A percentile compares a stretch with the other conserved stretches of the same genome.
phyloP scores from a whole-genome alignment of 768 basidiomycete genomes.

The Lanmaoa rubissima region DNA sequence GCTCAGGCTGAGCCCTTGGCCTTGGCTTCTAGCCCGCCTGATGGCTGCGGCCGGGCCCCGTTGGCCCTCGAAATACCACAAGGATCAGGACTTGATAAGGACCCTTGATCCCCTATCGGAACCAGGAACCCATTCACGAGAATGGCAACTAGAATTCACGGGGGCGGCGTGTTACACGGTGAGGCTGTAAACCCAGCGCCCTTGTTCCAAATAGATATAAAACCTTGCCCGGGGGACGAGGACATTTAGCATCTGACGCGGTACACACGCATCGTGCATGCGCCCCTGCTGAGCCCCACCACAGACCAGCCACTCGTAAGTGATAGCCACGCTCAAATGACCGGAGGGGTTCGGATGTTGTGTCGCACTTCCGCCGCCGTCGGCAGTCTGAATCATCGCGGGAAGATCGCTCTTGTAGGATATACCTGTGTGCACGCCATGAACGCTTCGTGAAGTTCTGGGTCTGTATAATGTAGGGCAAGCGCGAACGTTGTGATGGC shows the following conservation, averaged over 20 bases:
- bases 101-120: no score
- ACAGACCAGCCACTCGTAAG: not conserved
- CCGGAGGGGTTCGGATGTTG: not conserved
- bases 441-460: no score
- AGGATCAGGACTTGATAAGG: no score
- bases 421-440: not conserved
- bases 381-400: conserved; percentile 2
- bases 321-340: not conserved
- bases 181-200: not conserved
- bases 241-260: not conserved
- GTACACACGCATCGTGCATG: not conserved
- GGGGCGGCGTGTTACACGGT: not conserved
- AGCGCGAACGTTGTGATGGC: not conserved
- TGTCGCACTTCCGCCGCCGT: not conserved
- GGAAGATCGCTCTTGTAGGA: not conserved
- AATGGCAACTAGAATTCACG: not conserved
- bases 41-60: not conserved
- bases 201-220: not conserved
- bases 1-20: no score
- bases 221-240: not conserved
- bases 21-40: no score
- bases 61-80: not conserved
- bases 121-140: no score
- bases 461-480: not conserved
- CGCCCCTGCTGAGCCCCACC: conserved; percentile 6